These are phyloP conservation scores for Chenopodium suecicum DNA, from an alignment of 148 eudicot species.

Conservation along the genomic window DNA sequence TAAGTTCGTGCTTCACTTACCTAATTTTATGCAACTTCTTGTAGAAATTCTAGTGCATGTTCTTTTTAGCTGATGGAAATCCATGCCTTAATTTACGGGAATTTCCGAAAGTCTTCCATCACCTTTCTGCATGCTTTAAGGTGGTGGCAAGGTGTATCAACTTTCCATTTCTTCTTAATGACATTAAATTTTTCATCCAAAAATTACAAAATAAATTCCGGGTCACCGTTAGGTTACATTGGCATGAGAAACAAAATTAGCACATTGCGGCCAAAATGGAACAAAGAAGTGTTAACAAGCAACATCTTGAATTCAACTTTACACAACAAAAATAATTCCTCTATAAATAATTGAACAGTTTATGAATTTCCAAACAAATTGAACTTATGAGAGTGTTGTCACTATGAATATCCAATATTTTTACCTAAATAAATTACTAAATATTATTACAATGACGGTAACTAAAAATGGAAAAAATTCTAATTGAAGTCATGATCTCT, in stretches of 20 bases:
- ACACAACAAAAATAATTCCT: not conserved
- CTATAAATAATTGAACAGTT: constrained; percentile 1
- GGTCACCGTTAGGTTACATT: too few relatives aligned
- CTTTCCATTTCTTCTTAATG: too few relatives aligned
- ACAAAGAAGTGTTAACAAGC: not conserved
- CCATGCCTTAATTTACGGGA: not conserved
- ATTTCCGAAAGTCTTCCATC: too few relatives aligned
- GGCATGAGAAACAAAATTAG: not conserved
- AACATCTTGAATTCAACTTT: not conserved
- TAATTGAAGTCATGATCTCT: not conserved
- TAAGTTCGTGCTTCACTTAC: not conserved
- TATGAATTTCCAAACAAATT: not conserved
- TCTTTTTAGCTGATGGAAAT: not conserved
- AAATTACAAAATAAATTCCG: too few relatives aligned
- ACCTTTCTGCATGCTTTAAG: too few relatives aligned
- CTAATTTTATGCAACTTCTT: not conserved
- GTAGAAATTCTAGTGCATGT: not conserved
- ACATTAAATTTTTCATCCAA: too few relatives aligned
- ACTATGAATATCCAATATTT: constrained; percentile 8
- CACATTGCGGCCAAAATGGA: not conserved
- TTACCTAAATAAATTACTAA: constrained; percentile 5
- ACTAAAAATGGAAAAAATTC: not conserved
- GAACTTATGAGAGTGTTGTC: constrained; percentile 6
- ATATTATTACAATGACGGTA: constrained; percentile 17
- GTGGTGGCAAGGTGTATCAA: too few relatives aligned